These are phyloP conservation scores for Ambrosia hybrid DNA, from an alignment of 140 eudicot species.

Conservation along the genomic window DNA sequence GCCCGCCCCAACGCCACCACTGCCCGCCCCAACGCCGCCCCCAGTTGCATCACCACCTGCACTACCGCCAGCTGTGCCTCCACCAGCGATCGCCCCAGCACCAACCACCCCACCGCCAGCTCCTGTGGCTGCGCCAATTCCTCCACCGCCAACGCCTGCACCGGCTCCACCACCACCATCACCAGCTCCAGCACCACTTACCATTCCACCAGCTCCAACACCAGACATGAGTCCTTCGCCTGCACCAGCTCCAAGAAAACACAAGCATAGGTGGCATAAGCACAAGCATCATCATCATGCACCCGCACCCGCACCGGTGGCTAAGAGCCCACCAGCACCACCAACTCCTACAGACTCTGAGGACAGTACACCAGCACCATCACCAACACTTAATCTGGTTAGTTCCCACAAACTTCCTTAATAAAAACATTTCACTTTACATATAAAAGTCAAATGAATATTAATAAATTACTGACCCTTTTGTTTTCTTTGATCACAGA, in stretches of 20 bases:
- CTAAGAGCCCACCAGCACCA: constrained; percentile 83
- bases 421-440: background rate
- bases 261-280: constrained; percentile 53
- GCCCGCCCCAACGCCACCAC: constrained; percentile 35
- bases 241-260: constrained; percentile 63
- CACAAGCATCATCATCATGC: constrained; percentile 84
- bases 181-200: constrained; percentile 59
- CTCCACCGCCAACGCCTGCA: constrained; percentile 40
- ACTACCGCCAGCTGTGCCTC: constrained; percentile 42
- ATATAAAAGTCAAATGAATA: background rate
- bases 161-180: constrained; percentile 49
- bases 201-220: constrained; percentile 48
- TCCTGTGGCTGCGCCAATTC: constrained; percentile 43
- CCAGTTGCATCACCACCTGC: constrained; percentile 21
- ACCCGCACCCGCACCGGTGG: constrained; percentile 83
- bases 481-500: constrained; percentile 46
- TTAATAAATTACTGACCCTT: constrained; percentile 20
- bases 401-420: background rate
- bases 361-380: constrained; percentile 75
- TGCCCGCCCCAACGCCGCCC: background rate
- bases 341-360: constrained; percentile 50
- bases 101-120: constrained; percentile 42
- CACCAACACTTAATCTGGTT: constrained; percentile 82
- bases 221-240: constrained; percentile 55
- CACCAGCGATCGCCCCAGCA: constrained; percentile 44